Base-by-base conservation (phyloP, 345 rosid species). In the Lepidium africanum region DNA sequence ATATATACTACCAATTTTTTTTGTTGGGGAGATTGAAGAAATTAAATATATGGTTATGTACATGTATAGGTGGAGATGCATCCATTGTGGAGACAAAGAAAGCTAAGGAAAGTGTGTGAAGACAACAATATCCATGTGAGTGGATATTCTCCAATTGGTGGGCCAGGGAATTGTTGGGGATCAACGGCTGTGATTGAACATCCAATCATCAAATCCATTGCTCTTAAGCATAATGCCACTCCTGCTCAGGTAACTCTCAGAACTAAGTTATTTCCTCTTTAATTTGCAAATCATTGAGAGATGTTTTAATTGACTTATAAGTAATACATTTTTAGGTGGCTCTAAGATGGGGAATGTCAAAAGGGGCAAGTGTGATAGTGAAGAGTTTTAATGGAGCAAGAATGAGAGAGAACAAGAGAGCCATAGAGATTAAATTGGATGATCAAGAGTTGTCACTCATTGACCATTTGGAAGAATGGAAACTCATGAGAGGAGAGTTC, bases 121-220 rank as follows among this genome's bases (percentile, higher is more conserved):
- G 85, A 86, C 19, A 55, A 79, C 74, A 81, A 79, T 15, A 85
- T 89, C 71, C 95, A 87, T 59, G 85, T 89, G 4, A 89, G 98
- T 67, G 96, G 95, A 17, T 92, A 92, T 61, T 87, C 96, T 30
- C 95, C 96, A 1, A 81, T 87, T 1, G 96, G 95, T 48, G 95
- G 82, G 35, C 97, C 96, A 16, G 96, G 96, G 6, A 85, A 87
- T 61, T 14, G 70, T 7, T 87, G 96, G 96, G 96, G 98, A 42
- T 80, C 95, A 57, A 87, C 83, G 7, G 88, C 89, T 14, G 96
- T 89, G 25, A 81, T 89, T 40, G 81, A 86, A 10, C 77, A 71
- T 52, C 96, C 89, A 12, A 43, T 79, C 67, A 72, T 89, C 71
- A 72, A 74, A 62, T 75, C 98, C 77, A 81, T 87, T 56, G 89